Evolutionary conservation across 2,329 filamentous ascomycete species (phyloP), one percentile per base, ranked within the genome.

Genomic region (Fusarium beomiforme): DNA sequence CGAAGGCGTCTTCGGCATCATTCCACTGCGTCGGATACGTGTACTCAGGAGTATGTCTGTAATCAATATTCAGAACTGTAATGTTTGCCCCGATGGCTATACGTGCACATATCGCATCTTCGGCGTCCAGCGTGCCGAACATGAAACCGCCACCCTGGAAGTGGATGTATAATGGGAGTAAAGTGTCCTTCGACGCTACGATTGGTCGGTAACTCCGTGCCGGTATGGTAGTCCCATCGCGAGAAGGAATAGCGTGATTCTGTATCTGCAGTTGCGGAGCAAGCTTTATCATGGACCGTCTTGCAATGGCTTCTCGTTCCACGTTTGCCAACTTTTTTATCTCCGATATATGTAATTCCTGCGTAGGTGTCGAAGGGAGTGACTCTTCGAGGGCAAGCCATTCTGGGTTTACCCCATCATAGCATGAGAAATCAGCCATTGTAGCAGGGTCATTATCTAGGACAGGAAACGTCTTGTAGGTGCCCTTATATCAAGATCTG

Each of bases 141-240:
- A 65, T 65, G 5, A 65, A 65, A 7, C 62, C 62, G 3, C 60
- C 62, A 1, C 62, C 62, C n/a, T 65, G 62, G 2, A 65, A 55
- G 46, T 65, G 62, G 1, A 65, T 44, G 3, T 65, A 59, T 1
- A 65, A 6, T 6, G 62, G 62, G 10, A 58, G 50, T 1, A 19
- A 6, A 1, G 17, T 11, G 7, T 49, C 24, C 5, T 33, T 6
- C 0, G 24, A 6, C 1, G 11, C 21, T 2, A 17, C 10, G 5
- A 24, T 1, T 0, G 62, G 60, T 3, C 60, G 29, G 6, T 59
- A 65, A 4, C 36, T 24, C 10, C 62, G 42, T 14, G 34, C 14
- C 4, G 3, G 21, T 8, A 65, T 34, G 4, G 3, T 11, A 0
- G 7, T 33, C 2, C 31, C 60, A 39, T 65, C 42, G 9, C 60